Conservation (phyloP, 768 basidiomycete genomes). For the Tricholoma saponaceum region DNA sequence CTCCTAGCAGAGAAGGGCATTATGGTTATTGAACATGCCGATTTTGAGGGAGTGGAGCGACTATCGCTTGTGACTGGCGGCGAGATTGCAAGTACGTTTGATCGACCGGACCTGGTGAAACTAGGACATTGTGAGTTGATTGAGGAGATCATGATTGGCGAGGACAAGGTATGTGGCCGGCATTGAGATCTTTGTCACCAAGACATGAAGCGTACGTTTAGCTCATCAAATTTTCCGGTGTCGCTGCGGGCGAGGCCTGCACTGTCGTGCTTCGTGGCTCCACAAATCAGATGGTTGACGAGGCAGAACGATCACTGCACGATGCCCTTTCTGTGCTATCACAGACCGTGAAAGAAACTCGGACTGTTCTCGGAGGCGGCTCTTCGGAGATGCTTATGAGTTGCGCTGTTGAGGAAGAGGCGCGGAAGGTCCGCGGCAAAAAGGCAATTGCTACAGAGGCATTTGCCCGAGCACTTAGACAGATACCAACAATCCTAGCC, state of each 20-base stretch:
- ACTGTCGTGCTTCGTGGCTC: constrained; percentile 97
- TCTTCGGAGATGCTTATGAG: constrained; percentile 99
- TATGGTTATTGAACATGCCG: constrained; percentile 96
- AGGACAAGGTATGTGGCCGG: constrained; percentile 76
- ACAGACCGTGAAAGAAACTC: constrained; percentile 96
- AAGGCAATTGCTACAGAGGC: constrained; percentile 94
- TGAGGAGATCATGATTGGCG: constrained; percentile 99
- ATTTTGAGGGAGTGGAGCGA: constrained; percentile 98
- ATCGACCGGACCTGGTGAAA: constrained; percentile 86
- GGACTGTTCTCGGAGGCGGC: constrained; percentile 91
- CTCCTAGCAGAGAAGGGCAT: constrained; percentile 93
- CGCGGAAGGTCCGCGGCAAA: constrained; percentile 84
- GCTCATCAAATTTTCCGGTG: constrained; percentile 99
- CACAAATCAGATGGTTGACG: constrained; percentile 98
- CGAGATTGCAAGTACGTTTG: constrained; percentile 95
- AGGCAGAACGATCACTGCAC: constrained; percentile 95
- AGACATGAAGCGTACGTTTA: constrained; percentile 24
- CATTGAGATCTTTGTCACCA: neutral
- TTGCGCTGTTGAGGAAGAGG: constrained; percentile 87
- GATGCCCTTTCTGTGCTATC: constrained; percentile 97
- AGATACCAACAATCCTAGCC: constrained; percentile 94
- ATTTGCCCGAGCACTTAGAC: constrained; percentile 82
- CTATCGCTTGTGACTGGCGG: constrained; percentile 95
- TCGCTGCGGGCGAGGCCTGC: constrained; percentile 96
- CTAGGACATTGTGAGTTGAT: constrained; percentile 92